Conservation (phyloP, 2,329 filamentous ascomycete genomes). For the Talaromyces verruculosus region DNA sequence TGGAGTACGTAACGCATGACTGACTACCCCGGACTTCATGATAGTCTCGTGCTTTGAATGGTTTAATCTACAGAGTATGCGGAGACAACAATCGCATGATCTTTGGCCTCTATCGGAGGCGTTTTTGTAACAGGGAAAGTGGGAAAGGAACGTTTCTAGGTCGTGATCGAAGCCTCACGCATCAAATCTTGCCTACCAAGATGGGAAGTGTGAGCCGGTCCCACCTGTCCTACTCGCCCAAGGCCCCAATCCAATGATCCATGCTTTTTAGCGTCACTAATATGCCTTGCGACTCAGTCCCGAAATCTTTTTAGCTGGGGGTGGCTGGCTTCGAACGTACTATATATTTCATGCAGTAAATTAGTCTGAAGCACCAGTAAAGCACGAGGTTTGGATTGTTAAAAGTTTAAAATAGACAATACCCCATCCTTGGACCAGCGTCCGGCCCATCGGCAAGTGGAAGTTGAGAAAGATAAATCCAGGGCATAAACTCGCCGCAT, state of each 20-base stretch:
- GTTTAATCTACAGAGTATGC: background rate
- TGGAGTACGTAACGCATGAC: background rate
- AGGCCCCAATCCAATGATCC: background rate
- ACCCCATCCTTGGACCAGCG: slow-evolving; percentile 1
- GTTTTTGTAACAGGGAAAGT: background rate
- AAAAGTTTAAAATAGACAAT: slow-evolving; percentile 5
- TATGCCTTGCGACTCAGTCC: background rate
- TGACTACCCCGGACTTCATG: slow-evolving; percentile 9
- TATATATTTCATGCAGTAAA: background rate
- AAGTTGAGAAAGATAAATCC: background rate
- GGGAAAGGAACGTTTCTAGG: background rate
- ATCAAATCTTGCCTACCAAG: background rate
- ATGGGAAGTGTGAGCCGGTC: background rate
- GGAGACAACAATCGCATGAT: background rate
- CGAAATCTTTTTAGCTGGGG: background rate
- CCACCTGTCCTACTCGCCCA: background rate
- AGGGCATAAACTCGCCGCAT: slow-evolving; percentile 11
- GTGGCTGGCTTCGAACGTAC: background rate
- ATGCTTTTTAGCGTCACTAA: background rate
- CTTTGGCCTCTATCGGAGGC: background rate
- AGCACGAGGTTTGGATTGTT: background rate
- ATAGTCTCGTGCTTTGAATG: background rate
- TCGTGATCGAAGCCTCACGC: background rate
- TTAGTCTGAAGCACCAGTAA: background rate
- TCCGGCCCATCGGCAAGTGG: background rate